Evolutionary conservation across 805 yeast genomes (phyloP).

Genomic region (Nakazawaea ishiwadae): DNA sequence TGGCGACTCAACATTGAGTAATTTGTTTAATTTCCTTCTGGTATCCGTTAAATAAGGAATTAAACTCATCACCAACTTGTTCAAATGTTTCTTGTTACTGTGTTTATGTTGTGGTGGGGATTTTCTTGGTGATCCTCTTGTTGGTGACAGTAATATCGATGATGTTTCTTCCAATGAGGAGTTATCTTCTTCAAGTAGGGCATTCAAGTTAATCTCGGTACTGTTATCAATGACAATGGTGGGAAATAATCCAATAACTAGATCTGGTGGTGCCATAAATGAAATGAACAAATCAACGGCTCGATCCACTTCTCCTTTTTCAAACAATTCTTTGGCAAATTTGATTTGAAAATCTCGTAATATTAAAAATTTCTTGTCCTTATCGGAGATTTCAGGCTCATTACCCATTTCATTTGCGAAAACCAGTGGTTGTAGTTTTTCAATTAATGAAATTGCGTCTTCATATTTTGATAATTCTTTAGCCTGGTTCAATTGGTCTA

Average conservation of each 20-base stretch:
- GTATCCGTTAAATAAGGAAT: conserved; percentile 49
- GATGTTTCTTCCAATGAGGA: not conserved
- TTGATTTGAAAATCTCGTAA: conserved; percentile 40
- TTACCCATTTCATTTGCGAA: conserved; percentile 12
- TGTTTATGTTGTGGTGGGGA: conserved; percentile 1
- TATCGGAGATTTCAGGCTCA: conserved; percentile 15
- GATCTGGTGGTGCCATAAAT: conserved; percentile 56
- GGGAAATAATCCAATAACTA: conserved; percentile 46
- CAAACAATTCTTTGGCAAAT: conserved; percentile 31
- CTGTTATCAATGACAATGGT: conserved; percentile 8
- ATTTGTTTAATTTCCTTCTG: conserved; percentile 40
- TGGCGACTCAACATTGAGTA: conserved; percentile 31
- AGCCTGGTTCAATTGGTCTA: conserved; percentile 29
- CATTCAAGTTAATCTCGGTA: conserved; percentile 1
- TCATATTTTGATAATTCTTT: conserved; percentile 25
- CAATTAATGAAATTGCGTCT: conserved; percentile 41
- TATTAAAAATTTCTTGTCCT: conserved; percentile 27
- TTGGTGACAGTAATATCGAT: conserved; percentile 1
- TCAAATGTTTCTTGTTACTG: conserved; percentile 16
- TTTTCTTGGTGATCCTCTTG: conserved; percentile 13
- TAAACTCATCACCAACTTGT: conserved; percentile 34
- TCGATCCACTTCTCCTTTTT: conserved; percentile 23
- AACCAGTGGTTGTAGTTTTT: conserved; percentile 23
- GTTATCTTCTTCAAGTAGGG: not conserved
- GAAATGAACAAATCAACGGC: conserved; percentile 44